Evolutionary conservation across 352 stramenopile genomes (phyloP).

Genomic region (Peronospora belbahrii): DNA sequence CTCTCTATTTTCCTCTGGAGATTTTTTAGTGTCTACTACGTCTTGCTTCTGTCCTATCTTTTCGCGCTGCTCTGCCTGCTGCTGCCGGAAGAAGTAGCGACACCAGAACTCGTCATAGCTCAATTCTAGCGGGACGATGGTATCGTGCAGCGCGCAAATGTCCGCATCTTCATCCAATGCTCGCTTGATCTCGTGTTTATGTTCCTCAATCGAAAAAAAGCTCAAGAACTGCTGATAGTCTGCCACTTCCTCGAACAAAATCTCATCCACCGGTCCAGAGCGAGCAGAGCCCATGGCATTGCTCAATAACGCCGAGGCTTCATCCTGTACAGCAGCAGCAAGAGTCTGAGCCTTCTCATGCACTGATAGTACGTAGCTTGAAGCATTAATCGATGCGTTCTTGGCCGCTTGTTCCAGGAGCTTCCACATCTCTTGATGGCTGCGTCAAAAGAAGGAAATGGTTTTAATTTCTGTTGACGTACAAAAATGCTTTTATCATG

Average conservation of each 20-base stretch:
- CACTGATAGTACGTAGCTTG: conserved; percentile 59
- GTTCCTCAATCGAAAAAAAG: conserved; percentile 52
- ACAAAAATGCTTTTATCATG: not conserved
- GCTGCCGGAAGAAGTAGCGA: conserved; percentile 70
- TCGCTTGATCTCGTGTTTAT: conserved; percentile 67
- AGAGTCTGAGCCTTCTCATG: conserved; percentile 74
- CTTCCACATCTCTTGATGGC: conserved; percentile 43
- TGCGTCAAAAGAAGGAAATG: not conserved
- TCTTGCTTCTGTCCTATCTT: conserved; percentile 16
- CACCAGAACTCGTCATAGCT: conserved; percentile 82
- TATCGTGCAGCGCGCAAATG: conserved; percentile 50
- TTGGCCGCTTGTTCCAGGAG: conserved; percentile 73
- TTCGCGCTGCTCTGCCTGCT: conserved; percentile 36
- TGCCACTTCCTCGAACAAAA: conserved; percentile 74
- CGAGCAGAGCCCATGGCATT: conserved; percentile 52
- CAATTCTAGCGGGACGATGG: conserved; percentile 65
- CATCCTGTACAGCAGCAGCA: conserved; percentile 62
- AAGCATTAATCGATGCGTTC: conserved; percentile 58
- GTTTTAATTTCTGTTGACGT: not conserved
- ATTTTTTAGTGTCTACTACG: conserved; percentile 16
- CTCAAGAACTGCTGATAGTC: conserved; percentile 58
- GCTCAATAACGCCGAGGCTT: conserved; percentile 53
- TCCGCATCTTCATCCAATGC: conserved; percentile 46
- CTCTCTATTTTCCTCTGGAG: conserved; percentile 19
- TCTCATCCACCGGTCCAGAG: conserved; percentile 68